These are phyloP conservation scores for Cordyceps sp. DNA, from an alignment of 2,329 filamentous ascomycete genomes.

Conservation along the genomic window DNA sequence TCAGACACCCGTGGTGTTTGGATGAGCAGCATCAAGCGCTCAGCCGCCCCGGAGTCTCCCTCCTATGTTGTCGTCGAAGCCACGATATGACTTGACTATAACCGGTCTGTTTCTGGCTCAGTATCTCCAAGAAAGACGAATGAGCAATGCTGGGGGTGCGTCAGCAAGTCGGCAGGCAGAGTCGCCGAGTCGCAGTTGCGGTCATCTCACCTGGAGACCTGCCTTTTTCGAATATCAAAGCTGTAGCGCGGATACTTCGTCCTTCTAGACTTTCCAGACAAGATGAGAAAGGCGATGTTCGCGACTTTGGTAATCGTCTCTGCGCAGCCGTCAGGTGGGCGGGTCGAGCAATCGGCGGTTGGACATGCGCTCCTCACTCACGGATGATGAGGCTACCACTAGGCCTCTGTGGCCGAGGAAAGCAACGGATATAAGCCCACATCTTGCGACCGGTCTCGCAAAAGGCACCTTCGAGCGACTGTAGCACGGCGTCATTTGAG, in stretches of 20 bases:
- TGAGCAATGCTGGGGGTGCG: constrained; percentile 40
- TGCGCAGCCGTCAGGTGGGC: constrained; percentile 9
- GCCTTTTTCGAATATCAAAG: constrained; percentile 41
- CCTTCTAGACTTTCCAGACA: constrained; percentile 37
- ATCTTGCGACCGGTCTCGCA: constrained; percentile 62
- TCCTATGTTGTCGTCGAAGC: constrained; percentile 37
- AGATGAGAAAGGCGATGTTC: constrained; percentile 44
- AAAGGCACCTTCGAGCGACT: constrained; percentile 64
- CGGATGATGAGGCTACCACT: constrained; percentile 43
- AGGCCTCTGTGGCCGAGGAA: constrained; percentile 41
- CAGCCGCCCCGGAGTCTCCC: constrained; percentile 1
- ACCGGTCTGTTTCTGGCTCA: constrained; percentile 54
- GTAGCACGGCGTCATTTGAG: constrained; percentile 45
- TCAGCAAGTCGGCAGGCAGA: background rate
- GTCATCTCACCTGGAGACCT: constrained; percentile 41
- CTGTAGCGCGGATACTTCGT: constrained; percentile 31
- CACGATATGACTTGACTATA: constrained; percentile 50
- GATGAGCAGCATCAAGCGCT: background rate
- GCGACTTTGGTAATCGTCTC: constrained; percentile 50
- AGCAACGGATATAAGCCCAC: constrained; percentile 42
- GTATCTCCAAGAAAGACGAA: constrained; percentile 50
- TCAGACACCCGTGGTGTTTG: background rate
- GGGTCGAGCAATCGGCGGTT: constrained; percentile 1
- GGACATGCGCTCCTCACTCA: too few species aligned
- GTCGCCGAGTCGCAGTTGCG: background rate